Evolutionary conservation across 306 rosid species (phyloP).

Genomic region (Comarum palustre): DNA sequence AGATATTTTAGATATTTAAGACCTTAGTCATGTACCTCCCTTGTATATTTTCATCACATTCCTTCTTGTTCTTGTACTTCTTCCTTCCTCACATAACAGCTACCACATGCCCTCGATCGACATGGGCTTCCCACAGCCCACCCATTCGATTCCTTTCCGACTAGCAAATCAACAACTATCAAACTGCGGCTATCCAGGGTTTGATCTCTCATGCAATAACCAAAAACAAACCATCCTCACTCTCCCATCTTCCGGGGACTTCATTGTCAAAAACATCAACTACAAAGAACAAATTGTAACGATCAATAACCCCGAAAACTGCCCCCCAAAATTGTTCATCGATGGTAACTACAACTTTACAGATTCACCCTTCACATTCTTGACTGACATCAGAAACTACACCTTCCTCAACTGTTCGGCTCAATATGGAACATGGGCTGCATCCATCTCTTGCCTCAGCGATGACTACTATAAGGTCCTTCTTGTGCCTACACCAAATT

Average conservation of each 20-base stretch:
- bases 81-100: neutral
- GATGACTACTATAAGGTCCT: neutral
- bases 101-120: neutral
- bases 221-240: neutral
- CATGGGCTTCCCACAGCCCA: neutral
- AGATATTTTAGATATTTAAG: too few species aligned
- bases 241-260: constrained; percentile 1
- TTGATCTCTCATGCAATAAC: constrained; percentile 20
- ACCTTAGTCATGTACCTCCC: too few species aligned
- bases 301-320: neutral
- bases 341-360: neutral
- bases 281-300: neutral
- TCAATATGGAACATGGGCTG: neutral
- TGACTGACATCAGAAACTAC: neutral
- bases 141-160: constrained; percentile 22
- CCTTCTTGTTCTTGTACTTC: neutral
- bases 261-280: neutral
- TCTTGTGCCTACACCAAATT: neutral
- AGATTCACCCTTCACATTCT: constrained; percentile 1
- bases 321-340: neutral
- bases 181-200: neutral
- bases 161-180: neutral
- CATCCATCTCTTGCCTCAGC: constrained; percentile 14
- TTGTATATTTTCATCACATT: neutral
- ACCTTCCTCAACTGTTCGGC: constrained; percentile 6